Evolutionary conservation across 108 stramenopile species (phyloP).

Genomic region (Aurantiochytrium sp.): DNA sequence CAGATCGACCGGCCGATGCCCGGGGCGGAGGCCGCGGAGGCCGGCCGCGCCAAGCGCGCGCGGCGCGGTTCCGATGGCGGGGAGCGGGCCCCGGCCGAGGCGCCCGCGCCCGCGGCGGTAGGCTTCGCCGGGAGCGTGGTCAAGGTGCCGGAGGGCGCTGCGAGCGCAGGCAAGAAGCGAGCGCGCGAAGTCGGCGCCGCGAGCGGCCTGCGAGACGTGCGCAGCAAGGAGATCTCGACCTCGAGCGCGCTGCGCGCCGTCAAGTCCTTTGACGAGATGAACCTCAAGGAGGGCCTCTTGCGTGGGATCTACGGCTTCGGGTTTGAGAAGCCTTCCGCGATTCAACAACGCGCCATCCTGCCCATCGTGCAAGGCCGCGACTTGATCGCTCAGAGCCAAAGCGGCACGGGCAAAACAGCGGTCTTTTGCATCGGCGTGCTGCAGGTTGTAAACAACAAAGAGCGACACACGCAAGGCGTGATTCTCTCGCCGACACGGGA

Average conservation of each 20-base stretch:
- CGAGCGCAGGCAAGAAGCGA: not conserved
- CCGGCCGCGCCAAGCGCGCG: too few species aligned
- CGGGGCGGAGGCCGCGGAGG: too few species aligned
- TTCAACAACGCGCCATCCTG: constrained; percentile 97
- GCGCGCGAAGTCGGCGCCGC: not conserved
- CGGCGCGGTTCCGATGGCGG: too few species aligned
- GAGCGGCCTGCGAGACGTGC: not conserved
- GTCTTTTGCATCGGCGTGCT: constrained; percentile 91
- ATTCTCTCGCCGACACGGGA: constrained; percentile 93
- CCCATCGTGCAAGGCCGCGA: constrained; percentile 90
- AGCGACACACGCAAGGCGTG: constrained; percentile 75
- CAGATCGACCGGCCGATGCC: too few species aligned
- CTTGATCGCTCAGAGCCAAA: constrained; percentile 98
- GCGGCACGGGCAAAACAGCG: constrained; percentile 93
- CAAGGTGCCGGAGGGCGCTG: not conserved
- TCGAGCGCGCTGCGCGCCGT: constrained; percentile 76
- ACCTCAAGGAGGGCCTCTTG: constrained; percentile 87
- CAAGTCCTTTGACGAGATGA: constrained; percentile 93
- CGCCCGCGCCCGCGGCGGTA: too few species aligned
- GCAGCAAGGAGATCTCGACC: not conserved
- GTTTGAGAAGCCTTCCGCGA: constrained; percentile 98
- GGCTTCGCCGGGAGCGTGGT: too few species aligned
- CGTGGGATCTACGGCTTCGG: constrained; percentile 94
- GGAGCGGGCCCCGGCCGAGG: too few species aligned
- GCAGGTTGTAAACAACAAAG: constrained; percentile 69